These are phyloP conservation scores for Musa schizocarpa DNA, from an alignment of 176 grass and related monocot genomes.

Conservation along the genomic window DNA sequence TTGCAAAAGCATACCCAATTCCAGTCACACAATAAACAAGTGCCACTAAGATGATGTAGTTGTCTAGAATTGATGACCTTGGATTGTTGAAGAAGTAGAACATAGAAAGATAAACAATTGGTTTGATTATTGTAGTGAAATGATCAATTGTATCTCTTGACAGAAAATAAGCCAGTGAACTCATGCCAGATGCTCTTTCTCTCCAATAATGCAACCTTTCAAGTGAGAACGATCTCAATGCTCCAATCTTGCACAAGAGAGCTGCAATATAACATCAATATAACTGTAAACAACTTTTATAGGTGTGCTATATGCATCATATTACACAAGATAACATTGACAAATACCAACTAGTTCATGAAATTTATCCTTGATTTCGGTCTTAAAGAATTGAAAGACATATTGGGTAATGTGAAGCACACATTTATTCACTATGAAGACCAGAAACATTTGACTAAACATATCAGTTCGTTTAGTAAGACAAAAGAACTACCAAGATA, in stretches of 20 bases:
- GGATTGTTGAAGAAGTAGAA: conserved; percentile 98
- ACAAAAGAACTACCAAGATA: no score
- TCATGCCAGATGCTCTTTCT: conserved; percentile 77
- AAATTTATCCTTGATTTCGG: no score
- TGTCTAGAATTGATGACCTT: conserved; percentile 66
- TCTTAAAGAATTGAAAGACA: no score
- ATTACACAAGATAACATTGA: no score
- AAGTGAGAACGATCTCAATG: conserved; percentile 63
- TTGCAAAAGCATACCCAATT: conserved; percentile 79
- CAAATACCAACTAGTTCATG: no score
- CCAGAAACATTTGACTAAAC: no score
- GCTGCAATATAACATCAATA: conserved; percentile 29
- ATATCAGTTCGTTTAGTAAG: no score
- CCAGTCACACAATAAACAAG: conserved; percentile 81
- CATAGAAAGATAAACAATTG: conserved; percentile 83
- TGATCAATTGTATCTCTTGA: conserved; percentile 78
- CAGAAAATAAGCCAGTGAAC: conserved; percentile 70
- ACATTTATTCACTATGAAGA: no score
- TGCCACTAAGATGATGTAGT: conserved; percentile 60
- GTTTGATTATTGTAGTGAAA: conserved; percentile 83
- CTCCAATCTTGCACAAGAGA: conserved; percentile 77
- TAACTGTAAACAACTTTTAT: no score
- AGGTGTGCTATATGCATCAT: no score
- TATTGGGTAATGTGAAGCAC: no score
- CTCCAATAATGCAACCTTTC: conserved; percentile 87